Evolutionary conservation across 2,329 filamentous ascomycete species (phyloP).

Genomic region (Fusarium odoratissimum): DNA sequence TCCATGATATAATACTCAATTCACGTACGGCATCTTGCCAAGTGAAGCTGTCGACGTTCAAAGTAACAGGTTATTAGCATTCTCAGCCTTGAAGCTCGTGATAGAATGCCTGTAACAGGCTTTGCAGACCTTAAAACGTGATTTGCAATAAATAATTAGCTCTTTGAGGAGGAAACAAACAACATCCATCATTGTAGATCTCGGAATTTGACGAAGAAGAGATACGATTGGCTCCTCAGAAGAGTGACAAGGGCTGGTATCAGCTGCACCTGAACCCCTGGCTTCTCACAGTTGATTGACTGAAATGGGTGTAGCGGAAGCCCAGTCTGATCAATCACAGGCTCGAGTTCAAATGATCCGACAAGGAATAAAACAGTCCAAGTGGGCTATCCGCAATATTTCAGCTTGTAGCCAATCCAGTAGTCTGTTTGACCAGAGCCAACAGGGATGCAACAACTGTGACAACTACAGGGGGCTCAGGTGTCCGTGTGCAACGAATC

Average conservation of each 20-base stretch:
- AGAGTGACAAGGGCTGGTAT: neutral
- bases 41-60: neutral
- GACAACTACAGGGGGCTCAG: neutral
- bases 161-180: neutral
- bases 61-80: too few relatives aligned
- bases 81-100: neutral
- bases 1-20: too few relatives aligned
- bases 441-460: neutral
- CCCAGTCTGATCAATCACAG: neutral
- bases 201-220: neutral
- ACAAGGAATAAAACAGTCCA: neutral
- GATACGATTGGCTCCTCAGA: slow-evolving; percentile 1
- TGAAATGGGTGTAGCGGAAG: neutral
- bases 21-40: too few relatives aligned
- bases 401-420: neutral
- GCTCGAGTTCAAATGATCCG: accelerated
- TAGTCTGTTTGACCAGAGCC: accelerated
- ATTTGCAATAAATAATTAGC: neutral
- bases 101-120: neutral
- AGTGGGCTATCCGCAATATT: neutral
- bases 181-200: neutral
- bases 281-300: neutral
- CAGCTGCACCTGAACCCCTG: neutral
- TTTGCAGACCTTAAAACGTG: neutral
- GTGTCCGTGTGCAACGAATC: neutral